phyloP scores from a whole-genome alignment of 2,329 filamentous ascomycete genomes.

The Ramichloridium luteum region DNA sequence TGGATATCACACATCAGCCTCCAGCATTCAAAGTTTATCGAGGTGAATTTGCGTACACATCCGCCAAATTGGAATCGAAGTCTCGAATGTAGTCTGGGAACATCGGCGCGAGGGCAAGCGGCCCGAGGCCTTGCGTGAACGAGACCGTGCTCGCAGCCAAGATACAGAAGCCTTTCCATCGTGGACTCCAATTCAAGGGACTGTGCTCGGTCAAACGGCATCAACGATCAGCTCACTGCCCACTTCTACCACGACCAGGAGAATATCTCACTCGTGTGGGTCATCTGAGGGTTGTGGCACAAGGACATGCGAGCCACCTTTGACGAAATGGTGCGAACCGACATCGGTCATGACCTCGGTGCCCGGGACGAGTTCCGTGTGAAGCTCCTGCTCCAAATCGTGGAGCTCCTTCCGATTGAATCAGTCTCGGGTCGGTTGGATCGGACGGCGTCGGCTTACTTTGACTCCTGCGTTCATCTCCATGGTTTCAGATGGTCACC shows the following conservation, averaged over 20 bases:
- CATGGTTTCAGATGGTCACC: no score
- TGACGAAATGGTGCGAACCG: conserved; percentile 52
- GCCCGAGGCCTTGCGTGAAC: conserved; percentile 44
- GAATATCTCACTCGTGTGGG: conserved; percentile 36
- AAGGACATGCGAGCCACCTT: conserved; percentile 36
- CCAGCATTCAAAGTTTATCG: conserved; percentile 1
- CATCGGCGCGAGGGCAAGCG: conserved; percentile 45
- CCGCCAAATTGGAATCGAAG: conserved; percentile 32
- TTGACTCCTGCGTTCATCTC: conserved; percentile 13
- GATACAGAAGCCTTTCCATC: conserved; percentile 40
- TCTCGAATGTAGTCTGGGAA: conserved; percentile 45
- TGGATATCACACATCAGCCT: neutral
- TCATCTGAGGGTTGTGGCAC: conserved; percentile 40
- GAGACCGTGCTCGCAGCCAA: conserved; percentile 34
- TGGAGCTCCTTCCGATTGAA: conserved; percentile 34
- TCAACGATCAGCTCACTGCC: no score
- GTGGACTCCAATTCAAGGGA: conserved; percentile 35
- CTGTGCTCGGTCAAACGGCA: no score
- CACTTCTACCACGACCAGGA: no score
- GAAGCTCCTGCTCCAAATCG: conserved; percentile 40
- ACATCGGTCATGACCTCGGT: conserved; percentile 52
- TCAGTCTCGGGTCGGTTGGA: conserved; percentile 1
- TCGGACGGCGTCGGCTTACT: conserved; percentile 4
- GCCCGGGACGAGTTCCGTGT: conserved; percentile 43
- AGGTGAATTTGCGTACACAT: conserved; percentile 2